Evolutionary conservation across 148 eudicot genomes (phyloP), one percentile per base, ranked within the genome.

Genomic region (Chenopodium berlandieri): DNA sequence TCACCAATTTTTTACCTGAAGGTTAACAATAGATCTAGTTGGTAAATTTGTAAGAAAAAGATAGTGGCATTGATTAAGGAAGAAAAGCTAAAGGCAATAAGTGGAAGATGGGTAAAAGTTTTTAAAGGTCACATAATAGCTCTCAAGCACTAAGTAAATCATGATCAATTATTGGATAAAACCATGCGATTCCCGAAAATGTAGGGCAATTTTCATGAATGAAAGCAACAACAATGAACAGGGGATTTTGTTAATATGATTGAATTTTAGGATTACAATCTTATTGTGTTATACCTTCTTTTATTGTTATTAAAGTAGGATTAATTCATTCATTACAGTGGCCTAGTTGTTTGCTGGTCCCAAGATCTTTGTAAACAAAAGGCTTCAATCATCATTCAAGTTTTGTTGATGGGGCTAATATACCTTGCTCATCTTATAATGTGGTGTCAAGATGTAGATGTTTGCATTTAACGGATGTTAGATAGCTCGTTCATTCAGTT

Each of bases 61-160:
- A 19, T 19, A 16, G 16, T 52, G 77, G 74, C 74, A 73, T 54
- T 73, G 82, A 83, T 83, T 31, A 62, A 74, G 85, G 81, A 34
- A 52, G 56, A 40, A 72, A 72, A 83, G 81, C 47, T n/a, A 52
- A 78, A 71, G 73, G 54, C 20, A 75, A 75, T 62, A 56, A 72
- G 66, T 34, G 20, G 47, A 74, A 8, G 47, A 74, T 78, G 16
- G 56, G 78, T 66, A 54, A 50, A 73, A 73, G 82, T 14, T 46
- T 70, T 56, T 37, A 70, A 70, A 76, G 60, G 80, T 46, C 6
- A n/a, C 66, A 76, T 30, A 34, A 16, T 32, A 50, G 48, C 2
- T 80, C 71, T 46, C 77, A 44, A 58, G 71, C 63, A 73, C 70
- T 50, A 32, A 9, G 58, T 23, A 65, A 68, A 67, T 79, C 69